These are phyloP conservation scores for Epichloe bromicola DNA, from an alignment of 2,329 filamentous ascomycete genomes.

Conservation along the genomic window DNA sequence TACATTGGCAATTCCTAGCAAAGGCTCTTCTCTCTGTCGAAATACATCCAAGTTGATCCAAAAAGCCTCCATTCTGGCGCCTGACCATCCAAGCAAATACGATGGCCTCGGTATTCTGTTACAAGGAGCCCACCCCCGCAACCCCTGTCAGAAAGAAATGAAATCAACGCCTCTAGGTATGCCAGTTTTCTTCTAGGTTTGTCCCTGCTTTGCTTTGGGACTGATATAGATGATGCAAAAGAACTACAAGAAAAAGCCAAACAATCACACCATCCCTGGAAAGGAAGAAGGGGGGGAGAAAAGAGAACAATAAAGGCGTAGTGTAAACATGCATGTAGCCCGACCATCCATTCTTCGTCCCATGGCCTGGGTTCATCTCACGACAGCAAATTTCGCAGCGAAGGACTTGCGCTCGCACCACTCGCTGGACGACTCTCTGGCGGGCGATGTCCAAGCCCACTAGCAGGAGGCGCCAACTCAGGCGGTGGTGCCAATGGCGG, in stretches of 20 bases:
- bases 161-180: conserved; percentile 3
- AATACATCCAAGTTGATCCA: conserved; percentile 4
- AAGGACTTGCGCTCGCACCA: conserved; percentile 68
- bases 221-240: not conserved
- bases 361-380: conserved; percentile 18
- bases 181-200: not conserved
- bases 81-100: not conserved
- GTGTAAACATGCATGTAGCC: not conserved
- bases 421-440: conserved; percentile 35
- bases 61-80: conserved; percentile 1
- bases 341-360: no score
- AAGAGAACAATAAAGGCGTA: not conserved
- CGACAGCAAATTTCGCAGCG: conserved; percentile 59
- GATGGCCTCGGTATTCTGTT: not conserved
- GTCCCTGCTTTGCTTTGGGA: not conserved
- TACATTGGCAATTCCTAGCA: not conserved
- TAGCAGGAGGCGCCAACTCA: conserved; percentile 13
- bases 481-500: conserved; percentile 12
- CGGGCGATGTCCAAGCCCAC: conserved; percentile 16
- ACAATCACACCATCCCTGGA: not conserved
- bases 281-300: not conserved
- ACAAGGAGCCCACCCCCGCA: not conserved
- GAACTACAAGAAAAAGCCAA: not conserved
- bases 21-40: not conserved
- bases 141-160: not conserved